Conservation (phyloP, 2,329 filamentous ascomycete species). For the Hymenoscyphus linearis region DNA sequence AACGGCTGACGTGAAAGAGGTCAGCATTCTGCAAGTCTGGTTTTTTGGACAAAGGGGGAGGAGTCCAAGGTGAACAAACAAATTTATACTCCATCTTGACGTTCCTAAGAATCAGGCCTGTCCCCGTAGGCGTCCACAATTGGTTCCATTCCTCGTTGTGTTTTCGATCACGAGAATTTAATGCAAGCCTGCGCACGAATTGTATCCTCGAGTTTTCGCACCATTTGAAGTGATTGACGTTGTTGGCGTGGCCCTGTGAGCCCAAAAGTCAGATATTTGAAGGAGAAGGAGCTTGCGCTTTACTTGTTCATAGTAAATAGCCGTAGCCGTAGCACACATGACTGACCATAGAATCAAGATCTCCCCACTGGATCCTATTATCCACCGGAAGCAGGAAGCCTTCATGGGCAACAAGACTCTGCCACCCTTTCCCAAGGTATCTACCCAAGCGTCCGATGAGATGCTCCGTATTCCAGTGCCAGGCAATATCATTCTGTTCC, state of each 20-base stretch:
- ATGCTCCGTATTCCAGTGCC: no score
- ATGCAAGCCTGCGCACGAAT: constrained; percentile 70
- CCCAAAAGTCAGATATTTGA: not conserved
- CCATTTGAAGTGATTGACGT: constrained; percentile 76
- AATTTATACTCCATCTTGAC: constrained; percentile 86
- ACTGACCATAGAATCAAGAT: constrained; percentile 66
- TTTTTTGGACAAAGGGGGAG: no score
- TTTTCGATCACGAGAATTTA: constrained; percentile 52
- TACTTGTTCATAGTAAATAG: no score
- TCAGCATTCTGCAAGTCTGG: not conserved
- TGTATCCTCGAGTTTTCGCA: constrained; percentile 78
- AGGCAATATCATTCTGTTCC: no score
- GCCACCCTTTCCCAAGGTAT: not conserved
- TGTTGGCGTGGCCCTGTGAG: constrained; percentile 73
- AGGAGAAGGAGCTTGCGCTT: not conserved
- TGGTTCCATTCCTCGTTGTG: constrained; percentile 62
- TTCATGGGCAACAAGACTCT: not conserved
- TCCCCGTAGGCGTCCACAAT: constrained; percentile 58
- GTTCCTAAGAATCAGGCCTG: constrained; percentile 73
- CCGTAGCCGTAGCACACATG: not conserved
- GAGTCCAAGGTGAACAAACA: constrained; percentile 44
- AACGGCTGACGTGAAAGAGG: constrained; percentile 54
- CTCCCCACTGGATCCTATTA: constrained; percentile 69
- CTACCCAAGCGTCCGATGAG: not conserved
- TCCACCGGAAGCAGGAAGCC: not conserved